Conservation (phyloP, 345 rosid genomes). For the Sonneratia alba region DNA sequence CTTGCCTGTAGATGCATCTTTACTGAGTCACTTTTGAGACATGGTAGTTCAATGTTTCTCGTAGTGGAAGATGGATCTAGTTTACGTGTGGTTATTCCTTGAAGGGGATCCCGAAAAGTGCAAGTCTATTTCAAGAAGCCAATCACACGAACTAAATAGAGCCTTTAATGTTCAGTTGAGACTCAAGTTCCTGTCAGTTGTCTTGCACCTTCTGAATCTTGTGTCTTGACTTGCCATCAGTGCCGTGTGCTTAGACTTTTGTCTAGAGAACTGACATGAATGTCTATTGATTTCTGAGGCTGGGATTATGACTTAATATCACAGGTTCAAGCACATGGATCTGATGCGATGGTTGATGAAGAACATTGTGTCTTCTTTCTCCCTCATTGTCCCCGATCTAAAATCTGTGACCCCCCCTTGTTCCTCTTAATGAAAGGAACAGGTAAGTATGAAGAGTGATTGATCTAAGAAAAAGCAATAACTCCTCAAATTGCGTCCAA, state of each 20-base stretch:
- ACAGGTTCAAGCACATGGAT: constrained; percentile 98
- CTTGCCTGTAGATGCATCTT: background rate
- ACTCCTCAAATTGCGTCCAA: background rate
- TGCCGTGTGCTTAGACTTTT: too few relatives aligned
- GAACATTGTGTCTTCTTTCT: constrained; percentile 94
- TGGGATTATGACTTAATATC: constrained; percentile 1
- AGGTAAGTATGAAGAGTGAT: constrained; percentile 30
- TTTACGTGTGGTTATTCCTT: background rate
- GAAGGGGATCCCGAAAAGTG: background rate
- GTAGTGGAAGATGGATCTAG: background rate
- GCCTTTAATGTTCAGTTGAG: background rate
- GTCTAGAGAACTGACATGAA: too few relatives aligned
- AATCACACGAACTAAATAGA: background rate
- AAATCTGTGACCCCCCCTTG: constrained; percentile 67
- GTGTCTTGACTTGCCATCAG: too few relatives aligned
- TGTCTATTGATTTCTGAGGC: too few relatives aligned
- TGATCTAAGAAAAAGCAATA: background rate
- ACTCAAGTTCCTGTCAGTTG: too few relatives aligned
- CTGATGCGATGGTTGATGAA: constrained; percentile 95
- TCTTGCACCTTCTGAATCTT: too few relatives aligned
- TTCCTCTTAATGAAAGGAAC: constrained; percentile 99
- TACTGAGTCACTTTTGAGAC: background rate
- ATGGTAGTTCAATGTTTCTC: background rate
- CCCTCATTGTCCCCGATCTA: constrained; percentile 84
- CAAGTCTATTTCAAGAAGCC: background rate